Base-by-base conservation (phyloP, 495 filamentous ascomycete genomes). In the Letharia columbiana region DNA sequence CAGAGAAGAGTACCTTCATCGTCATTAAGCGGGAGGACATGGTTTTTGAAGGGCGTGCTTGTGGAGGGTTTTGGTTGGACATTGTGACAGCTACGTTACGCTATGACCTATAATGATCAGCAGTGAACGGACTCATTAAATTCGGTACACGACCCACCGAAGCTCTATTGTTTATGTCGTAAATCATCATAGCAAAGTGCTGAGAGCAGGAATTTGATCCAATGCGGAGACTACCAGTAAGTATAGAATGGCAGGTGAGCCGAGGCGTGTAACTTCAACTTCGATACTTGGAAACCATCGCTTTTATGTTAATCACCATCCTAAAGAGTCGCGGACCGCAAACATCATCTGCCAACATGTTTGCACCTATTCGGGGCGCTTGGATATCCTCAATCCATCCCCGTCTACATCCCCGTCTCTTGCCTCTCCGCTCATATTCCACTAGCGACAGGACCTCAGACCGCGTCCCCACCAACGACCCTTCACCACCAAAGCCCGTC, bases 11-110 rank as follows among this genome's bases (percentile, higher is more conserved):
- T 74, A 86, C 86, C 77, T 96, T 96, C 92, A 97, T 97, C 35
- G 89, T 96, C 71, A 95, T 78, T 28, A 97, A 84, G 63, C 92
- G 85, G 4, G 90, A 92, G 67, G 92, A 96, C 89, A 96, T 94
- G 13, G 79, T 79, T 78, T 95, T 95, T 28, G 77, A 73, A 39
- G 80, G 73, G 73, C 78, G 81, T 52, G 73, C 67, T 67, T 77
- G 69, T 64, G 75, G 57, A 41, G 73, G 62, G 37, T 70, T 63
- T 33, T 74, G 67, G 64, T 62, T 59, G 47, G 75, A 68, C 81
- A 80, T 79, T 67, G 69, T 69, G 78, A 6, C 33, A 37, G 54
- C 54, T 57, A 20, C 54, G 6, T 37, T 18, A 37, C 12, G 52
- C 54, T 37, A 33, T 37, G 18, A 33, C 17, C 15, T 35, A 37